phyloP scores from a whole-genome alignment of 352 stramenopile species.

The Phytopythium montanum region DNA sequence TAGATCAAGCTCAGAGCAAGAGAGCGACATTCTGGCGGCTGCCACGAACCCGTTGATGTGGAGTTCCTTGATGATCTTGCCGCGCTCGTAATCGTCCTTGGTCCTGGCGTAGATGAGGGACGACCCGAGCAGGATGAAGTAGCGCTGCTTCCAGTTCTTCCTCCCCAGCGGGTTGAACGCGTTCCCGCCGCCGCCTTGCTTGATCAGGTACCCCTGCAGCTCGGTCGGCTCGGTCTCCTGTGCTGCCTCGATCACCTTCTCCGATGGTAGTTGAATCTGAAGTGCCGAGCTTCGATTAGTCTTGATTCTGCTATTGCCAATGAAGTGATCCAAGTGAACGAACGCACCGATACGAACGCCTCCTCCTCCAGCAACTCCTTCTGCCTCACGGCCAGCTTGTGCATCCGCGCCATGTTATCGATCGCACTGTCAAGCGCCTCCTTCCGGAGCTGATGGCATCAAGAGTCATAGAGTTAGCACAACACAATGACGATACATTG shows the following conservation, averaged over 20 bases:
- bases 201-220: conserved; percentile 84
- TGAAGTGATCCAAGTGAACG: not conserved
- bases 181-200: conserved; percentile 77
- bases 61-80: conserved; percentile 84
- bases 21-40: not conserved
- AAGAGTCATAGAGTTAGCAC: not conserved
- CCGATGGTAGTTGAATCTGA: conserved; percentile 66
- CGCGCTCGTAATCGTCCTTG: conserved; percentile 86
- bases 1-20: not conserved
- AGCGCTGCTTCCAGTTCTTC: conserved; percentile 89
- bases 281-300: not conserved
- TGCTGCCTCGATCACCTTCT: conserved; percentile 77
- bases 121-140: conserved; percentile 75
- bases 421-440: conserved; percentile 66
- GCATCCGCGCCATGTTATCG: conserved; percentile 60
- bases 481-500: not conserved
- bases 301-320: not conserved
- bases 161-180: conserved; percentile 70
- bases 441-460: conserved; percentile 46
- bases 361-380: conserved; percentile 72
- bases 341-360: conserved; percentile 67
- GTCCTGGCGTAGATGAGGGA: conserved; percentile 81
- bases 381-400: conserved; percentile 61
- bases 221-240: conserved; percentile 62
- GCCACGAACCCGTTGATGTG: conserved; percentile 59